Conservation (phyloP, 768 basidiomycete species). For the Termitomyces sp. region DNA sequence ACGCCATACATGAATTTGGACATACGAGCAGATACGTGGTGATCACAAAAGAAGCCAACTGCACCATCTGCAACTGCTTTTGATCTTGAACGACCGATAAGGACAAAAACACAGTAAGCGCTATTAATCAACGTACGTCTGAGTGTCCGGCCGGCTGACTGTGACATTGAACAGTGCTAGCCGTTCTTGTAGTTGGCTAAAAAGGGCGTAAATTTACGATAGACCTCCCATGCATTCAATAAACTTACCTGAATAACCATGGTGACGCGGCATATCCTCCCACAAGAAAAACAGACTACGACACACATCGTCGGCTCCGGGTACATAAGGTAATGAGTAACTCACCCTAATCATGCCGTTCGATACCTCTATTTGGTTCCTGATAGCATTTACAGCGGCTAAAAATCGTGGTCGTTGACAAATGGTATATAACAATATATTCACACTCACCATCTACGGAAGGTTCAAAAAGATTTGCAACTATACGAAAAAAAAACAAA, state of each 20-base stretch:
- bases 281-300: conserved; percentile 75
- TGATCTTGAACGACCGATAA: conserved; percentile 39
- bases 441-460: conserved; percentile 50
- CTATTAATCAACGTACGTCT: conserved; percentile 46
- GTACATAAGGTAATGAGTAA: background rate
- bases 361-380: conserved; percentile 63
- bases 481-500: conserved; percentile 37
- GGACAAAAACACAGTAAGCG: background rate
- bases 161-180: conserved; percentile 49
- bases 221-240: background rate
- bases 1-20: conserved; percentile 82
- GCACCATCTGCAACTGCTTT: conserved; percentile 85
- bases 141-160: conserved; percentile 73
- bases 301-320: background rate
- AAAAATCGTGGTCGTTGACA: background rate
- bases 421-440: background rate
- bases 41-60: conserved; percentile 80
- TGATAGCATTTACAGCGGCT: conserved; percentile 67
- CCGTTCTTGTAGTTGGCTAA: conserved; percentile 62
- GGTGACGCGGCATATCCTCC: conserved; percentile 82
- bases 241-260: conserved; percentile 55
- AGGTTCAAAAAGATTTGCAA: conserved; percentile 73
- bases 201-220: background rate
- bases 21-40: conserved; percentile 77
- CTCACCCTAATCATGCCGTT: conserved; percentile 59